Percentiles rank a stretch among this genome's conserved stretches.
Evolutionary conservation across 257 asterid genomes (phyloP).

Genomic region (Plantago elongata): DNA sequence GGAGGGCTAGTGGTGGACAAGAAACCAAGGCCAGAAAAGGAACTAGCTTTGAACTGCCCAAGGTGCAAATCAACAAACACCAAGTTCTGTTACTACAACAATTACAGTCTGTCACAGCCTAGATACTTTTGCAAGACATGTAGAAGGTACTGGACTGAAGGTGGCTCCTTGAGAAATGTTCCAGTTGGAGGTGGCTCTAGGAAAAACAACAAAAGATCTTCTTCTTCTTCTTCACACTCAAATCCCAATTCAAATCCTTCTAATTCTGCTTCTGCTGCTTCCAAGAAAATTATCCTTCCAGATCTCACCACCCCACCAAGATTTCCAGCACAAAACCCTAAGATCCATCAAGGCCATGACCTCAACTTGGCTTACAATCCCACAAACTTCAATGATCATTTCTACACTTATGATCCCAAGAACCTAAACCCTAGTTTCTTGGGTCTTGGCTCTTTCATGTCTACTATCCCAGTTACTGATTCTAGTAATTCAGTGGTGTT

Average conservation of each 20-base stretch:
- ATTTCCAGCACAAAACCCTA: conserved; percentile 48
- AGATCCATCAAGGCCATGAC: conserved; percentile 41
- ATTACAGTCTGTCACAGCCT: conserved; percentile 78
- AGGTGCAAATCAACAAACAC: conserved; percentile 81
- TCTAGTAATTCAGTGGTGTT: conserved; percentile 19
- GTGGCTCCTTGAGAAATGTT: conserved; percentile 75
- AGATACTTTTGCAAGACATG: conserved; percentile 88
- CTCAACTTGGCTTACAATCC: conserved; percentile 44
- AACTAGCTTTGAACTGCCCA: conserved; percentile 72
- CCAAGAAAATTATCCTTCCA: conserved; percentile 26
- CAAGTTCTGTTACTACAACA: conserved; percentile 83
- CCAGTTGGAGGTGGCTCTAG: conserved; percentile 93
- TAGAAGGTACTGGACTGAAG: conserved; percentile 85
- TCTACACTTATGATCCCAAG: background rate
- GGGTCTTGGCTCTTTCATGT: conserved; percentile 34
- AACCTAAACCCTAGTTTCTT: conserved; percentile 2
- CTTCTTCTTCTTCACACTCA: background rate
- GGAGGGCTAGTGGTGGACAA: conserved; percentile 22
- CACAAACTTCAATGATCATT: conserved; percentile 11
- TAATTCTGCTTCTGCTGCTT: too few relatives aligned
- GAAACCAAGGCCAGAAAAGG: conserved; percentile 70
- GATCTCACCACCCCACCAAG: conserved; percentile 28
- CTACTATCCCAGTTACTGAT: conserved; percentile 23
- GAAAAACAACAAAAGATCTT: conserved; percentile 57
- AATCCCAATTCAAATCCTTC: background rate